Evolutionary conservation across 257 asterid species (phyloP).

Genomic region (Gentiana dahurica): DNA sequence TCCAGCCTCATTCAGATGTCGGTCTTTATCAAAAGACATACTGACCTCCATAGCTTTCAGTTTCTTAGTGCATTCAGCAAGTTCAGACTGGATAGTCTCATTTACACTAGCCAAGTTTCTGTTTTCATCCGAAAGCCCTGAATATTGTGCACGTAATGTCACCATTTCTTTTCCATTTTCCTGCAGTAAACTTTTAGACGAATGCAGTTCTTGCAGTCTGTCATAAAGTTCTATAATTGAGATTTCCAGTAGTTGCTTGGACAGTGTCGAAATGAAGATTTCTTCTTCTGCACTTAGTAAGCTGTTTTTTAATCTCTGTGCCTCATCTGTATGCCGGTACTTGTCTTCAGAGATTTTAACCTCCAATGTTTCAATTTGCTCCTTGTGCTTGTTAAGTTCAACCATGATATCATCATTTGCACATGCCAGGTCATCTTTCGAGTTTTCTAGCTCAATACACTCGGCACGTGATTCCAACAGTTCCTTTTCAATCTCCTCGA

Average conservation of each 20-base stretch:
- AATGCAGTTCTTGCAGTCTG: conserved; percentile 45
- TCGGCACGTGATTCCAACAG: conserved; percentile 29
- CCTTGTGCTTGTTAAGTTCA: conserved; percentile 38
- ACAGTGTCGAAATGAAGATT: conserved; percentile 21
- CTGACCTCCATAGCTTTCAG: conserved; percentile 25
- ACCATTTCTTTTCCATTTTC: conserved; percentile 29
- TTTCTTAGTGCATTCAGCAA: conserved; percentile 35
- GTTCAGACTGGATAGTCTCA: conserved; percentile 17
- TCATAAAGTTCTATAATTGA: conserved; percentile 34
- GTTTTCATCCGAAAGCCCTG: conserved; percentile 37
- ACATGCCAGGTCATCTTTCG: conserved; percentile 31
- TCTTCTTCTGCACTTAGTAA: conserved; percentile 45
- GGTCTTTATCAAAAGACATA: conserved; percentile 22
- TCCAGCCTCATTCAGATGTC: conserved; percentile 31
- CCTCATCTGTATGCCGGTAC: conserved; percentile 24
- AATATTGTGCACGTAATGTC: conserved; percentile 31
- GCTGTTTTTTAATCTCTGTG: conserved; percentile 27
- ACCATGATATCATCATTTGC: conserved; percentile 23
- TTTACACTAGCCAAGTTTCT: no score
- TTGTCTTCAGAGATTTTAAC: conserved; percentile 23
- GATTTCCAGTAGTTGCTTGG: conserved; percentile 66
- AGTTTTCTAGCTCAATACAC: conserved; percentile 35
- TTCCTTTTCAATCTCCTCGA: conserved; percentile 39
- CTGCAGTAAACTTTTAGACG: conserved; percentile 13
- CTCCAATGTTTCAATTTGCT: conserved; percentile 27